phyloP scores from a whole-genome alignment of 768 basidiomycete species.

The Tricholomella constricta region DNA sequence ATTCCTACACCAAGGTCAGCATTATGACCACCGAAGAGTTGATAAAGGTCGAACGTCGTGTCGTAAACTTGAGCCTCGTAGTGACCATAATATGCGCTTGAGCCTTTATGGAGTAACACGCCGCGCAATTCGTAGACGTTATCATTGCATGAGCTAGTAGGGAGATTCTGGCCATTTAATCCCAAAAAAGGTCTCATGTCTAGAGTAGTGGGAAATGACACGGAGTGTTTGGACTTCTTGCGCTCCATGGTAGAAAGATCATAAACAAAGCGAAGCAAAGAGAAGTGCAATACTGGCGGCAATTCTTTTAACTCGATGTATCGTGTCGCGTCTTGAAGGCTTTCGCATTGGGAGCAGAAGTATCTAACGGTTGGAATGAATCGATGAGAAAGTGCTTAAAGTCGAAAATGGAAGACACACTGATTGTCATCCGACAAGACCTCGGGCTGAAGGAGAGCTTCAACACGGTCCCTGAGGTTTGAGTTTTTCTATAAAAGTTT shows the following conservation, averaged over 20 bases:
- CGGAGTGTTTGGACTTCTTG: slow-evolving; percentile 81
- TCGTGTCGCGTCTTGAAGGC: slow-evolving; percentile 77
- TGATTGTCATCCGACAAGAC: slow-evolving; percentile 79
- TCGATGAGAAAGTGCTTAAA: not conserved
- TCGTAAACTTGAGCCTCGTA: slow-evolving; percentile 88
- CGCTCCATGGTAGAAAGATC: slow-evolving; percentile 77
- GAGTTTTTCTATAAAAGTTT: slow-evolving; percentile 55
- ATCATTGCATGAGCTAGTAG: slow-evolving; percentile 15
- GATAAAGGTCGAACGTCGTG: slow-evolving; percentile 48
- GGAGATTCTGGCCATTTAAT: slow-evolving; percentile 23
- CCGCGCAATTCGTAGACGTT: slow-evolving; percentile 82
- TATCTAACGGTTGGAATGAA: slow-evolving; percentile 52
- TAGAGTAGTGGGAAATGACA: slow-evolving; percentile 74
- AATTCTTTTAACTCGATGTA: slow-evolving; percentile 68
- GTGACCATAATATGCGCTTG: slow-evolving; percentile 91
- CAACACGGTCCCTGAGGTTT: slow-evolving; percentile 73
- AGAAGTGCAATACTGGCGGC: slow-evolving; percentile 90
- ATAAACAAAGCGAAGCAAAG: slow-evolving; percentile 91
- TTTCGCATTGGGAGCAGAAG: slow-evolving; percentile 72
- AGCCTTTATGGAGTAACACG: slow-evolving; percentile 85
- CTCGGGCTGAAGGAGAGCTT: slow-evolving; percentile 68
- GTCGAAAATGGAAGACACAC: slow-evolving; percentile 39
- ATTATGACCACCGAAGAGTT: not conserved
- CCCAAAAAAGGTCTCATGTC: slow-evolving; percentile 73
- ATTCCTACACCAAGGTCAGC: slow-evolving; percentile 41